Conservation (phyloP, 1,284 basidiomycete genomes). For the Spongiforma sp. region DNA sequence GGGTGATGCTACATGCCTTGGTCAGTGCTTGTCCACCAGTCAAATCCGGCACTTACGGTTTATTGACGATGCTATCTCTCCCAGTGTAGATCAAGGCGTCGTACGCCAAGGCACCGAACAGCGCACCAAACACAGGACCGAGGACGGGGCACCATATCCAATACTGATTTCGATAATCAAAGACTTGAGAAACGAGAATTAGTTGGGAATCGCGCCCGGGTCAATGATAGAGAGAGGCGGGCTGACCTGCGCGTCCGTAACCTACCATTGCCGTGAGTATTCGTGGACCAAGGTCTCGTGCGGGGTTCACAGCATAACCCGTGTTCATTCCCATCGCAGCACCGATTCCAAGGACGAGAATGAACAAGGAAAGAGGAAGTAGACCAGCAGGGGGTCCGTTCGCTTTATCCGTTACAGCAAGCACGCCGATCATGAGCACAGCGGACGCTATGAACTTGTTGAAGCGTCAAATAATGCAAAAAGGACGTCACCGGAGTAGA, state of each 20-base stretch:
- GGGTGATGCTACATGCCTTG: too few relatives aligned
- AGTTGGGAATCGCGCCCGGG: too few relatives aligned
- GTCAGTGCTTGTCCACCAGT: too few relatives aligned
- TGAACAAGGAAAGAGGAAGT: slow-evolving; percentile 59
- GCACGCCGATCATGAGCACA: slow-evolving; percentile 55
- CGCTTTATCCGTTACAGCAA: slow-evolving; percentile 49
- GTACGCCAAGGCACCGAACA: slow-evolving; percentile 56
- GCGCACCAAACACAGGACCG: slow-evolving; percentile 61
- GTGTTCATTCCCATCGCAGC: slow-evolving; percentile 63
- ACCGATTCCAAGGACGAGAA: slow-evolving; percentile 60
- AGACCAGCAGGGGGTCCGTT: slow-evolving; percentile 56
- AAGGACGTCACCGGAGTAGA: slow-evolving; percentile 11
- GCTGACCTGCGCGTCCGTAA: slow-evolving; percentile 54
- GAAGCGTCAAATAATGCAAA: slow-evolving; percentile 4
- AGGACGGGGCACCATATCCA: slow-evolving; percentile 79
- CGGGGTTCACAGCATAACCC: slow-evolving; percentile 66
- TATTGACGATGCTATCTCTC: slow-evolving; percentile 57
- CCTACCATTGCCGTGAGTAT: slow-evolving; percentile 64
- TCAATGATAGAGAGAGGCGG: slow-evolving; percentile 2
- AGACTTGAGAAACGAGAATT: too few relatives aligned
- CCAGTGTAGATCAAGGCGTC: slow-evolving; percentile 59
- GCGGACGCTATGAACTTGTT: slow-evolving; percentile 60
- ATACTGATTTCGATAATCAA: slow-evolving; percentile 62
- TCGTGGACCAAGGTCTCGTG: slow-evolving; percentile 67
- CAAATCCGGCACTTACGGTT: slow-evolving; percentile 45